phyloP scores from a whole-genome alignment of 2,329 filamentous ascomycete genomes.

The Tolypocladium capitatum region DNA sequence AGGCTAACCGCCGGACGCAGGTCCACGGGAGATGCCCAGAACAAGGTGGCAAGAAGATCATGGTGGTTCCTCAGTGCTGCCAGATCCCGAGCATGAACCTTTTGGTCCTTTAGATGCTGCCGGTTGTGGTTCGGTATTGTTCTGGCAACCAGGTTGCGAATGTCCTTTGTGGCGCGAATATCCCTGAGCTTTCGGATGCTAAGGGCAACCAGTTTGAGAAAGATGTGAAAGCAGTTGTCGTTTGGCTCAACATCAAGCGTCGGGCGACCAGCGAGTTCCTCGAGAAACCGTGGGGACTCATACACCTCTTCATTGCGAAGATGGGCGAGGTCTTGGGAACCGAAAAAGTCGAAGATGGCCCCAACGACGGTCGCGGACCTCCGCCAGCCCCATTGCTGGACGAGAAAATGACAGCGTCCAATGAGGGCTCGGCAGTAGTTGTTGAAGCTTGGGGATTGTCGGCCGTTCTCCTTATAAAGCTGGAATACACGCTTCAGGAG shows the following conservation, averaged over 20 bases:
- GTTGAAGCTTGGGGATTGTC: slow-evolving; percentile 49
- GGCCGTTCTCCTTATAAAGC: slow-evolving; percentile 40
- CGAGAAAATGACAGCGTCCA: slow-evolving; percentile 47
- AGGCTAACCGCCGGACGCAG: slow-evolving; percentile 38
- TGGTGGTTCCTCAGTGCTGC: slow-evolving; percentile 55
- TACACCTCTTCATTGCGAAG: slow-evolving; percentile 52
- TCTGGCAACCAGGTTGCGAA: slow-evolving; percentile 47
- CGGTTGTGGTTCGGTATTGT: slow-evolving; percentile 54
- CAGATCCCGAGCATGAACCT: slow-evolving; percentile 45
- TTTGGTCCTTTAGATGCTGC: slow-evolving; percentile 49
- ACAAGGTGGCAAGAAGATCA: slow-evolving; percentile 52
- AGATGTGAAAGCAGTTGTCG: slow-evolving; percentile 54
- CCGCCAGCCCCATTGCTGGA: slow-evolving; percentile 53
- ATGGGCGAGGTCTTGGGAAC: slow-evolving; percentile 46
- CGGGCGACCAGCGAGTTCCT: slow-evolving; percentile 34
- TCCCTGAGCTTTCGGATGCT: slow-evolving; percentile 38
- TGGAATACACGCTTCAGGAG: slow-evolving; percentile 44
- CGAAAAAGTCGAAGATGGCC: slow-evolving; percentile 55
- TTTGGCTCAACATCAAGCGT: slow-evolving; percentile 36
- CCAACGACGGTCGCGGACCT: slow-evolving; percentile 44
- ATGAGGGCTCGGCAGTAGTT: slow-evolving; percentile 49
- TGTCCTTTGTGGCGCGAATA: slow-evolving; percentile 38
- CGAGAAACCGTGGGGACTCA: slow-evolving; percentile 47
- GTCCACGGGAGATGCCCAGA: slow-evolving; percentile 46
- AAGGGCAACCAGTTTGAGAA: slow-evolving; percentile 49